These are phyloP conservation scores for Euphorbia celastroides DNA, from an alignment of 441 rosid genomes.

Conservation along the genomic window DNA sequence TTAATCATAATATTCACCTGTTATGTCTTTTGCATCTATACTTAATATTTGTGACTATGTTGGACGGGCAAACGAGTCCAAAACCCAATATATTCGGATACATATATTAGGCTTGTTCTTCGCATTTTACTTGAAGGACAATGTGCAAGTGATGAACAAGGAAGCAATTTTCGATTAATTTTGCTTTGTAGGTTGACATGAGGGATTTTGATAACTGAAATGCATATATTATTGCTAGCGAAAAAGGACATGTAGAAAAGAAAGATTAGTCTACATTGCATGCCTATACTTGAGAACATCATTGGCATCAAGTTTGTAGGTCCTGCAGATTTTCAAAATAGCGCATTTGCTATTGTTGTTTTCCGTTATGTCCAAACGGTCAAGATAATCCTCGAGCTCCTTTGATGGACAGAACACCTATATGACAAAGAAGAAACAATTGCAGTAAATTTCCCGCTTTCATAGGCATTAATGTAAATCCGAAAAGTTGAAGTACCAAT, in stretches of 20 bases:
- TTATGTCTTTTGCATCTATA: too few relatives aligned
- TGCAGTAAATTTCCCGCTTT: not conserved
- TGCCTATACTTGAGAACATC: constrained; percentile 62
- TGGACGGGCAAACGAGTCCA: too few relatives aligned
- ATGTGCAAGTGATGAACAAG: not conserved
- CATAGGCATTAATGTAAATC: not conserved
- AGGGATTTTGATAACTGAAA: not conserved
- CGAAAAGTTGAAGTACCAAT: constrained; percentile 39
- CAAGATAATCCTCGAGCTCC: constrained; percentile 47
- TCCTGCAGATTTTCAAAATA: constrained; percentile 52
- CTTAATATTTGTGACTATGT: too few relatives aligned
- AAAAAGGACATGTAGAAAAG: constrained; percentile 1
- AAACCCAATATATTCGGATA: too few relatives aligned
- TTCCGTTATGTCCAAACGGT: constrained; percentile 26
- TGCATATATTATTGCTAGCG: not conserved
- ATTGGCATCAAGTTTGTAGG: constrained; percentile 39
- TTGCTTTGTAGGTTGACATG: not conserved
- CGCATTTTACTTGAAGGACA: too few relatives aligned
- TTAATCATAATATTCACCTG: too few relatives aligned
- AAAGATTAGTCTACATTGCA: constrained; percentile 20
- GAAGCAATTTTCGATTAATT: not conserved
- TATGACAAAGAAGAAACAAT: not conserved
- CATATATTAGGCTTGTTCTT: too few relatives aligned
- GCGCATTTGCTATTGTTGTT: constrained; percentile 40
- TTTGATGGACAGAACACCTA: constrained; percentile 66